These are phyloP conservation scores for Fusarium redolens DNA, from an alignment of 2,329 filamentous ascomycete genomes.

Conservation along the genomic window DNA sequence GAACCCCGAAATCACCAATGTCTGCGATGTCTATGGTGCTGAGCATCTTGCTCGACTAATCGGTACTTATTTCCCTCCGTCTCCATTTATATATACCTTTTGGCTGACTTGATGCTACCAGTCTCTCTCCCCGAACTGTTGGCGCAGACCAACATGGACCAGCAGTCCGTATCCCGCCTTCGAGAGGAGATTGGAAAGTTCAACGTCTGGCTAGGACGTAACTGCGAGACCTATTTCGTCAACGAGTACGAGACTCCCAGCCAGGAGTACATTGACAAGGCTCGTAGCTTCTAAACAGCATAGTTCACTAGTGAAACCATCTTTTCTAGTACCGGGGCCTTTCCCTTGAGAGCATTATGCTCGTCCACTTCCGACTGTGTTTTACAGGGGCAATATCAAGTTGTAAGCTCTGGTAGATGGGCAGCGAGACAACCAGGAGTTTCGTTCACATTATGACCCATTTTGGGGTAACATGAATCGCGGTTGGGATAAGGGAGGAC, in stretches of 20 bases:
- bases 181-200: conserved; percentile 91
- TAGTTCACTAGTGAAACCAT: background rate
- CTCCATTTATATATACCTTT: background rate
- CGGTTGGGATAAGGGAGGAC: conserved; percentile 15
- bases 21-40: conserved; percentile 88
- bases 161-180: conserved; percentile 87
- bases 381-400: background rate
- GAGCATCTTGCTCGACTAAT: conserved; percentile 92
- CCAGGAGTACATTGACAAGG: conserved; percentile 78
- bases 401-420: background rate
- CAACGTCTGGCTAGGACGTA: conserved; percentile 83
- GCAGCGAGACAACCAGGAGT: background rate
- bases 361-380: background rate
- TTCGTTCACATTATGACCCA: background rate
- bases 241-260: conserved; percentile 79
- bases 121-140: conserved; percentile 93
- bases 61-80: conserved; percentile 65
- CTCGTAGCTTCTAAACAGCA: conserved; percentile 57
- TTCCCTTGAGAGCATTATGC: background rate
- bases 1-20: conserved; percentile 74
- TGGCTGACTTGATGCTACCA: conserved; percentile 51
- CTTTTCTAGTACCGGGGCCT: background rate
- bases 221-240: conserved; percentile 81
- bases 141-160: conserved; percentile 98
- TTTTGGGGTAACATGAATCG: conserved; percentile 13